Evolutionary conservation across 495 filamentous ascomycete species (phyloP), one percentile per base, ranked within the genome.

Genomic region (Aeminium ludgeri): DNA sequence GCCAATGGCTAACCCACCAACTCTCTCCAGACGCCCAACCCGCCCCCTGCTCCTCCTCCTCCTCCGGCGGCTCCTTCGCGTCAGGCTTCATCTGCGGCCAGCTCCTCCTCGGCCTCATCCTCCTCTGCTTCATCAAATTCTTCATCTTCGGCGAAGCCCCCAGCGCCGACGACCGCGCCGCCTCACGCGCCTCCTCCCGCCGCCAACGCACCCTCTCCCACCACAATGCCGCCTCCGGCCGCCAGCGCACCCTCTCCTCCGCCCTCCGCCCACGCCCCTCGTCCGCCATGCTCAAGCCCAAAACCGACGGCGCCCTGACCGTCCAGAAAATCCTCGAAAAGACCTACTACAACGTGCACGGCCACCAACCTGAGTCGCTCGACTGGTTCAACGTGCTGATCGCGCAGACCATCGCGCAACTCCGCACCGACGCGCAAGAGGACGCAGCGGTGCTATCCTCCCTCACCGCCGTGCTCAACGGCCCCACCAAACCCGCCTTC

Each of bases 381-480:
- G 89, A 97, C 57, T 97, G 89, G 89, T 96, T 97, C 68, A 97
- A 97, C 59, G 89, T 97, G 18, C 68, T 97, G 41, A 77, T 96
- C 40, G 91, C 89, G 6, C 89, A 97, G 63, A 91, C 91, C 0
- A 86, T 97, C 38, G 87, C 91, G 2, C 91, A 96, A 55, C 86
- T 96, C 54, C 71, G 89, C 36, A 75, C 78, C 44, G 91, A 95
- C 52, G 89, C 89, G 18, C 70, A 81, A 20, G 74, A 84, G 38
- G 86, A 94, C 54, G 82, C 84, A 52, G 91, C 89, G 6, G 86
- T 97, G 17, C 71, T 97, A n/a, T 78, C 71, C n/a, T 86, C 78
- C n/a, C 65, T 97, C n/a, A 89, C 74, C 7, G 77, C 76, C 27
- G 72, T 84, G 1, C 69, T 97, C 28, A 97, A 97, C 53, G 79